Evolutionary conservation across 1,284 basidiomycete genomes (phyloP).

Genomic region (Testicularia cyperi): DNA sequence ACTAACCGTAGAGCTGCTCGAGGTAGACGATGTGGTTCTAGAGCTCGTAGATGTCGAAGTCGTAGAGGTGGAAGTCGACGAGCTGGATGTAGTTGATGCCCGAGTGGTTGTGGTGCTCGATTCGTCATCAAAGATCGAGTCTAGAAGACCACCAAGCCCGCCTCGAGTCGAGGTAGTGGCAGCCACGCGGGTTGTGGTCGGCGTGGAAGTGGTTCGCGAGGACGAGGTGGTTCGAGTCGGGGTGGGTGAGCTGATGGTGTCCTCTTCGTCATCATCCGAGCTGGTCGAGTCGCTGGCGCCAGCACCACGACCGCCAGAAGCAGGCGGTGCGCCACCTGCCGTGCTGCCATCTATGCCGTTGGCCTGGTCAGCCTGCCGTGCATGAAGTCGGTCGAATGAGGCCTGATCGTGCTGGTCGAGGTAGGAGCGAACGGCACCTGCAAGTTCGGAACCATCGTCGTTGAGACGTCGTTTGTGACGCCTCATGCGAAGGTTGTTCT

Average conservation of each 20-base stretch:
- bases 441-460: conserved; percentile 27
- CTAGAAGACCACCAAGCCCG: too few species aligned
- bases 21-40: conserved; percentile 12
- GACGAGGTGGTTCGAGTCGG: conserved; percentile 8
- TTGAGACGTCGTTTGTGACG: conserved; percentile 45
- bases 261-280: background rate
- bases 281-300: conserved; percentile 1
- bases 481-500: conserved; percentile 28
- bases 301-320: conserved; percentile 10
- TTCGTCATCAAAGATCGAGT: too few species aligned
- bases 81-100: background rate
- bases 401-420: conserved; percentile 3
- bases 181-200: too few species aligned
- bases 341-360: conserved; percentile 12
- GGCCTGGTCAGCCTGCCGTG: conserved; percentile 22
- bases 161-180: conserved; percentile 4
- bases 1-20: conserved; percentile 17
- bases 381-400: too few species aligned
- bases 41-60: conserved; percentile 11
- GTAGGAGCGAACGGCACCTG: conserved; percentile 18
- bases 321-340: conserved; percentile 1
- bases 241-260: conserved; percentile 1
- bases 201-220: conserved; percentile 4
- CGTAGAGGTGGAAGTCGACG: conserved; percentile 12
- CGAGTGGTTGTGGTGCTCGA: background rate